Conservation (phyloP, 768 basidiomycete genomes). For the Termitomyces sp. region DNA sequence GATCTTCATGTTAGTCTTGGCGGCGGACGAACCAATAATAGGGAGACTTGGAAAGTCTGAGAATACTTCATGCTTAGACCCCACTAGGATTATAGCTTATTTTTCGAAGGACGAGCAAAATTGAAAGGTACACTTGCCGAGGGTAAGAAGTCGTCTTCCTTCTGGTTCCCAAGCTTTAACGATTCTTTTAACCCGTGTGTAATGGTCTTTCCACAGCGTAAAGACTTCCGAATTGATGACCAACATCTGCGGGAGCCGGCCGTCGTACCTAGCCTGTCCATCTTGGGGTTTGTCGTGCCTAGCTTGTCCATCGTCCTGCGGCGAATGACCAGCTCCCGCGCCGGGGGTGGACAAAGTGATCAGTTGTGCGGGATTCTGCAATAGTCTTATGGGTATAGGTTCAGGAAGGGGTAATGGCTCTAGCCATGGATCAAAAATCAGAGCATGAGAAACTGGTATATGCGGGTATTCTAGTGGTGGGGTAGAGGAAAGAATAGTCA, state of each 20-base stretch:
- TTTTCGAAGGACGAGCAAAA: not conserved
- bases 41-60: constrained; percentile 48
- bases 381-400: constrained; percentile 30
- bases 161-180: constrained; percentile 53
- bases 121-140: constrained; percentile 32
- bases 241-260: constrained; percentile 39
- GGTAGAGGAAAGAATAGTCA: constrained; percentile 52
- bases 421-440: constrained; percentile 83
- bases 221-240: constrained; percentile 78
- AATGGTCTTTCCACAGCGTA: constrained; percentile 78
- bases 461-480: constrained; percentile 36
- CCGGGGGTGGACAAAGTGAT: constrained; percentile 6
- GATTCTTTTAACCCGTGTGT: constrained; percentile 51
- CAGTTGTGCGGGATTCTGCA: constrained; percentile 7
- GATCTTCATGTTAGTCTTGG: constrained; percentile 30
- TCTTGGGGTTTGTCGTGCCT: constrained; percentile 7
- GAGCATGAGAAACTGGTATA: constrained; percentile 53
- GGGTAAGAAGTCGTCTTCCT: constrained; percentile 40
- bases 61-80: constrained; percentile 42
- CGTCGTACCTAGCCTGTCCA: not conserved
- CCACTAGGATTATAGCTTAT: constrained; percentile 27
- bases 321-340: constrained; percentile 1
- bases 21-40: constrained; percentile 30
- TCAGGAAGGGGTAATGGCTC: constrained; percentile 69
- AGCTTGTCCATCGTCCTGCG: not conserved